Conservation (phyloP, 768 basidiomycete species). For the Mycena galericulata region DNA sequence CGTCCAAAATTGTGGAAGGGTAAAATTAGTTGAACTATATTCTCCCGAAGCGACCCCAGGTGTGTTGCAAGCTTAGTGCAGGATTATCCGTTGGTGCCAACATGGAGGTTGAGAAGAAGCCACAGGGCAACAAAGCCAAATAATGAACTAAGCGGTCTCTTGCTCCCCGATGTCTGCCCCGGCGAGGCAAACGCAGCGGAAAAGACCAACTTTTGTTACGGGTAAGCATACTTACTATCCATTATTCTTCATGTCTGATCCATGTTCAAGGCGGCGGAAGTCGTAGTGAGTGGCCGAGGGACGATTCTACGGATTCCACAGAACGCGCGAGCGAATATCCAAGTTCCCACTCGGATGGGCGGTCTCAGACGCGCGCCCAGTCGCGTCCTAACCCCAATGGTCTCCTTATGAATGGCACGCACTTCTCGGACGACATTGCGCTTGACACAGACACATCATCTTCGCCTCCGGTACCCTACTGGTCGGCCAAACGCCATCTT, state of each 20-base stretch:
- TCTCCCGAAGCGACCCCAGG: no score
- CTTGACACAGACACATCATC: conserved; percentile 43
- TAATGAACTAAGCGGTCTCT: not conserved
- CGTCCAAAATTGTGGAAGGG: no score
- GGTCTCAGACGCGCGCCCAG: conserved; percentile 14
- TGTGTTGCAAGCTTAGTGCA: no score
- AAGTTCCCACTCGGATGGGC: conserved; percentile 23
- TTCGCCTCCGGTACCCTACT: conserved; percentile 80
- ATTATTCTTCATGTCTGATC: not conserved
- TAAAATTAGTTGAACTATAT: no score
- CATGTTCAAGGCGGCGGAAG: conserved; percentile 2
- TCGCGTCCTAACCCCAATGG: conserved; percentile 24
- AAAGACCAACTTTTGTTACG: conserved; percentile 14
- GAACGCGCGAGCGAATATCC: conserved; percentile 26
- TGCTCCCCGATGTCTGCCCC: conserved; percentile 7
- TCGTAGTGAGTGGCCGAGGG: conserved; percentile 20
- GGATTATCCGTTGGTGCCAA: no score
- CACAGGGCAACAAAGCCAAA: not conserved
- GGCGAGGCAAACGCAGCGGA: conserved; percentile 21
- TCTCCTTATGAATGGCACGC: conserved; percentile 33
- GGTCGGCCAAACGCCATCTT: conserved; percentile 91
- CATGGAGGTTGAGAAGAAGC: no score
- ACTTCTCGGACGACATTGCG: conserved; percentile 30
- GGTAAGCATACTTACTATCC: conserved; percentile 8
- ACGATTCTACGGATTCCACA: conserved; percentile 14